A percentile compares a stretch with the other conserved stretches of the same genome.
Conservation (phyloP, 331 rosid genomes). For the Rhamnella rubrinervis region DNA sequence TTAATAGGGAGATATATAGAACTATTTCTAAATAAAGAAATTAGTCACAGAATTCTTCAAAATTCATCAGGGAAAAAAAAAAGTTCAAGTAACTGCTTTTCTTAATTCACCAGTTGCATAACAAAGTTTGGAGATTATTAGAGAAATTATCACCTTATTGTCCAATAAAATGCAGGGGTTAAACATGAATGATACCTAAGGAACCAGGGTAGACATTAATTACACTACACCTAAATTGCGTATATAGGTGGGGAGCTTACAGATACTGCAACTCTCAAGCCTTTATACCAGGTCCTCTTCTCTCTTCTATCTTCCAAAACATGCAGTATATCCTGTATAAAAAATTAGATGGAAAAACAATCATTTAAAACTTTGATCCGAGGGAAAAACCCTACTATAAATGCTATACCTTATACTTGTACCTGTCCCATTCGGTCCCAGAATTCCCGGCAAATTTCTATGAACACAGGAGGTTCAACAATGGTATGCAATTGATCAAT, state of each 20-base stretch:
- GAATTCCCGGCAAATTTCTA: slow-evolving; percentile 28
- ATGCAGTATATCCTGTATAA: slow-evolving; percentile 28
- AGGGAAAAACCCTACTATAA: neutral
- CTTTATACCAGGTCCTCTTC: slow-evolving; percentile 26
- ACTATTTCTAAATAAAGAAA: neutral
- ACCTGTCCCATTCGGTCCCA: slow-evolving; percentile 43
- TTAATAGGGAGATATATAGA: neutral
- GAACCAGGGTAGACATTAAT: neutral
- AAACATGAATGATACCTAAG: too few species aligned
- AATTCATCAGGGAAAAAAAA: too few species aligned
- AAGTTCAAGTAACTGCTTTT: neutral
- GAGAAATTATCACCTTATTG: too few species aligned
- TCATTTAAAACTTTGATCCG: neutral
- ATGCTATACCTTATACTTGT: neutral
- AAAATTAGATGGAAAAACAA: neutral
- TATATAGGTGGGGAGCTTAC: slow-evolving; percentile 15
- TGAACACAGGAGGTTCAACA: slow-evolving; percentile 24
- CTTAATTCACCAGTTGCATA: neutral
- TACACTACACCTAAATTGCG: neutral
- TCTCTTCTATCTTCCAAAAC: slow-evolving; percentile 26
- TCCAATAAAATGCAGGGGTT: too few species aligned
- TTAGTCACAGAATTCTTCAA: neutral
- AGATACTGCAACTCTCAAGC: slow-evolving; percentile 25
- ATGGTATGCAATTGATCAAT: slow-evolving; percentile 23
- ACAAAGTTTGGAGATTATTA: too few species aligned